Conservation (phyloP, 192 early-diverging fungal genomes). For the Piromyces finnis region DNA sequence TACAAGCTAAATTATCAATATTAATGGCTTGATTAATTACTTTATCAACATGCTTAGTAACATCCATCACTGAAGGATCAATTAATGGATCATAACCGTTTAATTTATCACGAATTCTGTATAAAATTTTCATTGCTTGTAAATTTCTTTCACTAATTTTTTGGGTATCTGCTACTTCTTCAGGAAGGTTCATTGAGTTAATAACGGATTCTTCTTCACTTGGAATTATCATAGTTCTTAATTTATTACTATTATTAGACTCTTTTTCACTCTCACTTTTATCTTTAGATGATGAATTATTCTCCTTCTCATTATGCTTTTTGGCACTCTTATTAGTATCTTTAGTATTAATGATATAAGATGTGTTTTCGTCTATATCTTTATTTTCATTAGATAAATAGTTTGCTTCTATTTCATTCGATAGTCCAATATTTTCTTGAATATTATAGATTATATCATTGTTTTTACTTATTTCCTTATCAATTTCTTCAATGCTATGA, state of each 20-base stretch:
- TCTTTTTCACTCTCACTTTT: too few relatives aligned
- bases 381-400: background rate
- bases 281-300: too few relatives aligned
- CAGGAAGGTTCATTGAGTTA: background rate
- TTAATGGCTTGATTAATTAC: slow-evolving; percentile 48
- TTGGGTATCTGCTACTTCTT: background rate
- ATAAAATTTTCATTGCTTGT: background rate
- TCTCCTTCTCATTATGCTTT: too few relatives aligned
- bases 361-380: background rate
- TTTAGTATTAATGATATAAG: background rate
- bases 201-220: background rate
- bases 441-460: background rate
- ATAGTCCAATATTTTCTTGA: background rate
- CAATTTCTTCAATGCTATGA: background rate
- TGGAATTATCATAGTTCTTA: background rate
- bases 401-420: background rate
- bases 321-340: too few relatives aligned
- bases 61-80: background rate
- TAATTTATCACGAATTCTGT: background rate
- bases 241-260: too few relatives aligned
- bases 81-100: background rate
- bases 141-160: background rate
- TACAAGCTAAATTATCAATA: slow-evolving; percentile 45
- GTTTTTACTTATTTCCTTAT: background rate
- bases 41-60: slow-evolving; percentile 15